Conservation (phyloP, 768 basidiomycete genomes). For the Termitomyces sp. region DNA sequence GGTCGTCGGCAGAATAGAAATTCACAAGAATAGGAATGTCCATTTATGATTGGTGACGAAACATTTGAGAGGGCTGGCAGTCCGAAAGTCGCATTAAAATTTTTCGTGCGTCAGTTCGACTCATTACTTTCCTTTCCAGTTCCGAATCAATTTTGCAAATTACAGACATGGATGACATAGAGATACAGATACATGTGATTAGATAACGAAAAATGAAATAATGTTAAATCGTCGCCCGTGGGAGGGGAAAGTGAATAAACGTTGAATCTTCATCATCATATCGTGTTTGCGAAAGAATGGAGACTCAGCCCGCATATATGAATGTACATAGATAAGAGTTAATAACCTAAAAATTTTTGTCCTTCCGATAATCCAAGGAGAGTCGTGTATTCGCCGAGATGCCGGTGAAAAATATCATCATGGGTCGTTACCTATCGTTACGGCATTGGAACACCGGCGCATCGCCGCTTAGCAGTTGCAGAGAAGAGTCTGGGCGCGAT, state of each 20-base stretch:
- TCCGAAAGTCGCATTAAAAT: no score
- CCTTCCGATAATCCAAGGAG: not conserved
- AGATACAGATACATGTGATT: not conserved
- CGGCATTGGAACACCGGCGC: not conserved
- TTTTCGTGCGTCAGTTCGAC: not conserved
- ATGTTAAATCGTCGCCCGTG: not conserved
- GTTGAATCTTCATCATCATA: not conserved
- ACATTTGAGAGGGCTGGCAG: not conserved
- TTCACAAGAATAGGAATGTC: not conserved
- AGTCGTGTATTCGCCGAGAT: slow-evolving; percentile 1
- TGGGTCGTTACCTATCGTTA: slow-evolving; percentile 1
- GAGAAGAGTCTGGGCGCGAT: slow-evolving; percentile 52
- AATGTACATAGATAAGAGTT: not conserved
- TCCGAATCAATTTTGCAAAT: not conserved
- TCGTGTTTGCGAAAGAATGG: not conserved
- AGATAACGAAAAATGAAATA: not conserved
- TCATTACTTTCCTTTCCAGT: not conserved
- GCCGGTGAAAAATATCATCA: not conserved
- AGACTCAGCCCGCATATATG: not conserved
- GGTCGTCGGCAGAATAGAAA: no score
- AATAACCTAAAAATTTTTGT: not conserved
- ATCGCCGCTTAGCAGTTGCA: slow-evolving; percentile 40
- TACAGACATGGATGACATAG: not conserved
- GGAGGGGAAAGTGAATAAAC: not conserved
- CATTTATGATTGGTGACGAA: not conserved